Evolutionary conservation across 202 grass and related monocot genomes (phyloP), one percentile per base, ranked within the genome.

Genomic region (Zizania palustris): DNA sequence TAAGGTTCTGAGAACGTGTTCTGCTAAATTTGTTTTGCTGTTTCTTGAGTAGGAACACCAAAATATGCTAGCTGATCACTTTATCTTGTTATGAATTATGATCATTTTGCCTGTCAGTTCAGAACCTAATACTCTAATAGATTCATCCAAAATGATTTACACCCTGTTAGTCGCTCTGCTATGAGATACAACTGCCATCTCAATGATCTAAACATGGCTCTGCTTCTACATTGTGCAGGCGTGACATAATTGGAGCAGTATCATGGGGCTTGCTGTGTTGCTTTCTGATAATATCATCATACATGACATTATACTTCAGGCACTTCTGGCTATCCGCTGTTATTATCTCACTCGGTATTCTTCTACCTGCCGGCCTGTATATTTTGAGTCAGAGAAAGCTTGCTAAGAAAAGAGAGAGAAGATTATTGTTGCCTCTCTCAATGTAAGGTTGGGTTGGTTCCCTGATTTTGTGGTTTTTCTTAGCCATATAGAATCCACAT

Each of bases 401-500:
- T 5, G 85, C 95, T 68, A 98, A 83, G 87, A 98, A 95, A 82
- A 92, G 89, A 80, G 95, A 98, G 80, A 86, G 89, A 88, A 98
- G 89, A 82, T 70, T 95, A 59, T 83, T 94, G 83, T 79, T 98
- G 73, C 95, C 95, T 83, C 83, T 98, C 61, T 98, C 95, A n/a
- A 92, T 95, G 95, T 98, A 89, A 95, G 35, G 39, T 45, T 88
- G 58, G 60, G 40, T 88, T 85, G 80, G 39, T 67, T 81, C 4
- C 66, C 63, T 72, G 37, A 56, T 67, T 81, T 67, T 83, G 79
- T 59, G 61, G 58, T 44, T 50, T 3, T 71, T 85, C 86, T 71
- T 81, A 44, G 64, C 76, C 76, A 61, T 77, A 77, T 45, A 66
- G 66, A 81, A 84, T 81, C 76, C 60, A 3, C 72, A 84, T 76